Base-by-base conservation (phyloP, 805 yeast species). In the Zygosaccharomyces pseudorouxii region DNA sequence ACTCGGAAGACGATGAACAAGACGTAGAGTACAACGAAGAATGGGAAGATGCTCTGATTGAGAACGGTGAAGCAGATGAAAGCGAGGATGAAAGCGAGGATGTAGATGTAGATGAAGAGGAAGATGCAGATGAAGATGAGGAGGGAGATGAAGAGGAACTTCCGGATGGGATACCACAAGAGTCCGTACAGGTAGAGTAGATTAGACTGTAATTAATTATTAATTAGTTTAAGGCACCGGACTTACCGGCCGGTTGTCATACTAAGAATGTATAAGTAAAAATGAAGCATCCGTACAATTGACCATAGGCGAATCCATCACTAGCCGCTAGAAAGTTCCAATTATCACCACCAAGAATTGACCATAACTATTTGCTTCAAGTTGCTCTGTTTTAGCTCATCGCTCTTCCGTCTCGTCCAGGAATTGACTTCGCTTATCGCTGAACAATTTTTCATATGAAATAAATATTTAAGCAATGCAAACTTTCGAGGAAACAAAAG, bases 21-120 rank as follows among this genome's bases (percentile, higher is more conserved):
- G 82, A 76, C 45, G 84, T 84, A n/a, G 90, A 84, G 56, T 84
- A 83, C 58, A 71, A 80, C 20, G 92, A 84, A 65, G 90, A 83
- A 56, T 62, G 84, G 22, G 78, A 74, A 42, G 77, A 72, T 50
- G 76, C 72, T 3, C 63, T 71, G 30, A 67, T 76, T 38, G 80
- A 71, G 31, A 77, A 75, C 44, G 81, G 76, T 4, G 80, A 76
- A 48, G 71, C 64, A 27, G 70, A 59, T 18, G 70, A 61, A 12
- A 65, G 50, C 18, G 60, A 58, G 31, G 72, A 64, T 25, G 71
- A 63, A 4, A 59, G 56, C 36, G 62, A 62, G 4, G 71, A 65
- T 25, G 70, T 65, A 6, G 67, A 58, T 3, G 72, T 63, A n/a
- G 70, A 62, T 49, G 66, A 59, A 9, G 72, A 63, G 4, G 69